A percentile compares a stretch with the other conserved stretches of the same genome.
Conservation (phyloP, 371 early-diverging fungal genomes). For the Haplosporangium sp. region DNA sequence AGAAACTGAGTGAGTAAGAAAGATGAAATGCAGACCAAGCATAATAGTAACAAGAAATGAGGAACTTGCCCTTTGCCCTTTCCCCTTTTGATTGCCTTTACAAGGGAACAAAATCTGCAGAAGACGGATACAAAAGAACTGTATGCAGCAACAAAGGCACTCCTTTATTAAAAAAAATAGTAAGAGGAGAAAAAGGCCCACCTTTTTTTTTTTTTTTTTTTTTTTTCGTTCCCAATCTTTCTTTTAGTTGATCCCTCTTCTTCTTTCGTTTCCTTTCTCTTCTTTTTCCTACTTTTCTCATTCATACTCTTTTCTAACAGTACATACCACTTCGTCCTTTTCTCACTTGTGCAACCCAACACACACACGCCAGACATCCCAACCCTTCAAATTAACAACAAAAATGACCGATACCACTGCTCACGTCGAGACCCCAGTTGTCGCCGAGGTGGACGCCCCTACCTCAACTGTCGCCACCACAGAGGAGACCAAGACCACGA, state of each 20-base stretch:
- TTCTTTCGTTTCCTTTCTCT: constrained; percentile 4
- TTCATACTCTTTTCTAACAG: constrained; percentile 1
- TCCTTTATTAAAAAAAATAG: neutral
- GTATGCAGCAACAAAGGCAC: too few species aligned
- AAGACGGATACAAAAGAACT: too few species aligned
- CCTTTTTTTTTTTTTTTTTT: constrained; percentile 3
- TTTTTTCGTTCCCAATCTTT: constrained; percentile 1
- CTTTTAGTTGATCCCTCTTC: neutral
- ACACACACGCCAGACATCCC: neutral
- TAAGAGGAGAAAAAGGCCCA: neutral
- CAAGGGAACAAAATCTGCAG: too few species aligned
- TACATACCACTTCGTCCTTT: neutral
- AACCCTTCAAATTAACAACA: neutral
- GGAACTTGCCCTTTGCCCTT: too few species aligned
- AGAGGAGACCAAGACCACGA: constrained; percentile 3
- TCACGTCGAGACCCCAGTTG: constrained; percentile 18
- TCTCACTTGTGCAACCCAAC: neutral
- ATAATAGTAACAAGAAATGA: too few species aligned
- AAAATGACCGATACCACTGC: constrained; percentile 38
- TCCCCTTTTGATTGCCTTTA: too few species aligned
- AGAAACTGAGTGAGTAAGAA: too few species aligned
- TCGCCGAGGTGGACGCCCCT: constrained; percentile 9
- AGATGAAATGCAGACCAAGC: too few species aligned
- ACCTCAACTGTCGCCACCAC: neutral
- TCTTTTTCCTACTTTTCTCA: constrained; percentile 4